Conservation (phyloP, 2,329 filamentous ascomycete genomes). For the Aspergillus sp. region DNA sequence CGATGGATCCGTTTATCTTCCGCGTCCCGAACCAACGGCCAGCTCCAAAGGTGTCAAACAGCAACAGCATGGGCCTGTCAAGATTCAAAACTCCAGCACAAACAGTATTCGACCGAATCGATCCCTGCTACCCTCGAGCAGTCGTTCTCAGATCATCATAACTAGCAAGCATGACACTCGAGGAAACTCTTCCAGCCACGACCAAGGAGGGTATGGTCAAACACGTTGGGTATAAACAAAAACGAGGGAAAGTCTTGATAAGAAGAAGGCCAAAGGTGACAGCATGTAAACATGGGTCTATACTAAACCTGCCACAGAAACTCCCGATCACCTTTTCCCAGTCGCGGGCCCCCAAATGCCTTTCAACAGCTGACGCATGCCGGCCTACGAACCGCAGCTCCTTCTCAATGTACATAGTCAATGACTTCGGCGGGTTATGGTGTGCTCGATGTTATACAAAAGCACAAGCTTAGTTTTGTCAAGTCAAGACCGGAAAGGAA, state of each 20-base stretch:
- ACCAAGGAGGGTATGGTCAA: background rate
- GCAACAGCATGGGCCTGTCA: background rate
- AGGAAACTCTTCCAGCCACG: background rate
- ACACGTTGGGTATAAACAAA: background rate
- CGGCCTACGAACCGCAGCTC: conserved; percentile 34
- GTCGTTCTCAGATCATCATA: background rate
- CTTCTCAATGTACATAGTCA: conserved; percentile 47
- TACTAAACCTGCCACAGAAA: conserved; percentile 6
- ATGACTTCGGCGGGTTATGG: conserved; percentile 44
- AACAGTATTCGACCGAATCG: background rate
- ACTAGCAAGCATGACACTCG: background rate
- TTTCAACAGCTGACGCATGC: conserved; percentile 19
- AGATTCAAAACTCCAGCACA: background rate
- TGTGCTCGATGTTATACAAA: conserved; percentile 45
- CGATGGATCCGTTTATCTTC: background rate
- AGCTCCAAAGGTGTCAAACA: background rate
- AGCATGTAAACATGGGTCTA: conserved; percentile 11
- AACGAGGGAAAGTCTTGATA: conserved; percentile 21
- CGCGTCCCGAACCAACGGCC: background rate
- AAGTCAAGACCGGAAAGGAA: conserved; percentile 37
- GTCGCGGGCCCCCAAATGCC: conserved; percentile 3
- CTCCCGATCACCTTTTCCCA: conserved; percentile 10
- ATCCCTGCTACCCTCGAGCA: background rate
- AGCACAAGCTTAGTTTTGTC: conserved; percentile 42
- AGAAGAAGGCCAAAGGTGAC: conserved; percentile 23